Evolutionary conservation across 2,329 filamentous ascomycete species (phyloP).

Genomic region (Hymenotorrendiella dingleyae): DNA sequence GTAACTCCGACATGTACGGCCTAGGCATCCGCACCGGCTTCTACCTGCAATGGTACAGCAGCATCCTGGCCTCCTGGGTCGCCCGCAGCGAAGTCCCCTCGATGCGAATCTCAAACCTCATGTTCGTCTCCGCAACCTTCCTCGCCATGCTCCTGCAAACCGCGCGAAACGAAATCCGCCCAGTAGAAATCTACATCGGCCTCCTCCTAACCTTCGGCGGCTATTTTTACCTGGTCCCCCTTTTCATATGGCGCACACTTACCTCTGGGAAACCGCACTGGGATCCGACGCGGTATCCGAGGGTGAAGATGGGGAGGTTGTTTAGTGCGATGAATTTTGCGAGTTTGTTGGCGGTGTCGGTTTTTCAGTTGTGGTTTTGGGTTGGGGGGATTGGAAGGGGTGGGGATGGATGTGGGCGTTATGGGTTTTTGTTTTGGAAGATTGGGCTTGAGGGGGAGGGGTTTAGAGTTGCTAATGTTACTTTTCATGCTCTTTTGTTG

Average conservation of each 20-base stretch:
- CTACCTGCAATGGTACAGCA: conserved; percentile 16
- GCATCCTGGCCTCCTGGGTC: conserved; percentile 13
- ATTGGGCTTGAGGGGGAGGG: conserved; percentile 7
- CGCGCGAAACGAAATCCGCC: background rate
- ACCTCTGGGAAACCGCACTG: conserved; percentile 5
- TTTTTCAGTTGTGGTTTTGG: conserved; percentile 18
- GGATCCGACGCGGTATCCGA: conserved; percentile 13
- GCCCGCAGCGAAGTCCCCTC: conserved; percentile 7
- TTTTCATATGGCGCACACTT: conserved; percentile 13
- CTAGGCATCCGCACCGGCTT: conserved; percentile 18
- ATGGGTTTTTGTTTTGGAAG: conserved; percentile 14
- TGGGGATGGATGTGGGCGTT: conserved; percentile 6
- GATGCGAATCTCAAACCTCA: conserved; percentile 8
- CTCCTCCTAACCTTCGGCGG: conserved; percentile 12
- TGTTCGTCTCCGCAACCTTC: conserved; percentile 13
- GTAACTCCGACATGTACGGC: conserved; percentile 19
- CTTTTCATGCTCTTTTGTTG: conserved; percentile 10
- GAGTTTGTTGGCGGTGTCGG: conserved; percentile 8
- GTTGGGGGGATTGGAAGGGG: background rate
- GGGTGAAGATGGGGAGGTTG: conserved; percentile 7
- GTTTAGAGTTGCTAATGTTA: conserved; percentile 9
- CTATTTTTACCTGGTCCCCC: conserved; percentile 10
- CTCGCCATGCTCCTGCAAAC: conserved; percentile 12
- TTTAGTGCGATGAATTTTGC: conserved; percentile 11
- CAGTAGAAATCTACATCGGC: conserved; percentile 15